Evolutionary conservation across 352 stramenopile genomes (phyloP), one percentile per base, ranked within the genome.

Genomic region (Elongisporangium senticosum): DNA sequence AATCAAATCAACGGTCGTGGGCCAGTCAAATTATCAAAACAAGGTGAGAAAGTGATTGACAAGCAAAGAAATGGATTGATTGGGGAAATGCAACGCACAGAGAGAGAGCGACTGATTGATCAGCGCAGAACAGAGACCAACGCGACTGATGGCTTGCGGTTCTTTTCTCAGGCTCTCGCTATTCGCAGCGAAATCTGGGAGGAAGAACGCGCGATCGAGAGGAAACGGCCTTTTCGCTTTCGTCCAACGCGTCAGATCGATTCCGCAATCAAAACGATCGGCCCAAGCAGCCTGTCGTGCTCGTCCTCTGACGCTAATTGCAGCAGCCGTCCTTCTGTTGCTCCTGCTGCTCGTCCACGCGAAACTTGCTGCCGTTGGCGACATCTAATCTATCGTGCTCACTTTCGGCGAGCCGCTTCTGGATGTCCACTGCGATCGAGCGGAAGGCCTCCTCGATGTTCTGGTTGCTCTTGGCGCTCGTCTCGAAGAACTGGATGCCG

Each of bases 401-500:
- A 63, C 79, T 90, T 64, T 95, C 86, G 7, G 82, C 79, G 33
- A 95, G 69, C 23, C 84, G 83, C 75, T 93, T 92, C 75, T 95
- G 86, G 66, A 95, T 87, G 61, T 95, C 83, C 57, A 93, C 77
- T n/a, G 86, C 86, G 65, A 95, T 93, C 23, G 82, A 90, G 51
- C 81, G 84, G 68, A 95, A 95, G 33, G 86, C 86, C 22, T 88
- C 82, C 37, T 97, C 89, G 53, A 98, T 96, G 63, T 98, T 97
- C 57, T 84, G 75, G 66, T 98, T 95, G 76, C 87, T 96, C 68
- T 97, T 97, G 49, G 94, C 94, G 49, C 86, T 93, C 21, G 90
- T 97, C 72, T 98, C 94, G 66, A 98, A 97, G 67, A 97, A 98
- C 63, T 96, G 86, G 69, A 98, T 97, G 47, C 91, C 91, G 56